Conservation (phyloP, 495 filamentous ascomycete genomes). For the Symbiotaphrina buchneri region DNA sequence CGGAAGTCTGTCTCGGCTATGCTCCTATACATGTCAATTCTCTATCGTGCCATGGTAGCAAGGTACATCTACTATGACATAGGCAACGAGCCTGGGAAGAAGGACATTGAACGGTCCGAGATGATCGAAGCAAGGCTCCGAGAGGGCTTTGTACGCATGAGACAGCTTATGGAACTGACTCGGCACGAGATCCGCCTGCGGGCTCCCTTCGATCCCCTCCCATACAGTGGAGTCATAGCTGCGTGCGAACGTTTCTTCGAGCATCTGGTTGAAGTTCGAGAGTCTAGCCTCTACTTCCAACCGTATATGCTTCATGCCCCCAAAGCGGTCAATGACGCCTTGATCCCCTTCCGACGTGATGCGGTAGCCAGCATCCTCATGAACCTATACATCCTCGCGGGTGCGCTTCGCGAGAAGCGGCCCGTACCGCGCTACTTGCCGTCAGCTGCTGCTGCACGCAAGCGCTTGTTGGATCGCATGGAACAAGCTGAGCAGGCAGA, state of each 20-base stretch:
- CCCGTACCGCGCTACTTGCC: slow-evolving; percentile 30
- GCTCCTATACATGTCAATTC: slow-evolving; percentile 29
- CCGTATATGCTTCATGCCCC: slow-evolving; percentile 11
- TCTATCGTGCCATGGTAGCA: slow-evolving; percentile 29
- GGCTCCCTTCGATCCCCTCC: slow-evolving; percentile 29
- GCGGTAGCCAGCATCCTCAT: slow-evolving; percentile 31
- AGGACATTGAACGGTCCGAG: slow-evolving; percentile 28
- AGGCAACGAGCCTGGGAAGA: slow-evolving; percentile 21
- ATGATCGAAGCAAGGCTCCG: slow-evolving; percentile 31
- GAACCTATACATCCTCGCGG: slow-evolving; percentile 32
- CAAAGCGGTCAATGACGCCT: slow-evolving; percentile 12
- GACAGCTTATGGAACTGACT: slow-evolving; percentile 30
- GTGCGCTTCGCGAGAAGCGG: slow-evolving; percentile 22
- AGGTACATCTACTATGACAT: slow-evolving; percentile 33
- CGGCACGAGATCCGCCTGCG: slow-evolving; percentile 33
- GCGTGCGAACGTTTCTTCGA: slow-evolving; percentile 32
- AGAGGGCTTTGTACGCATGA: slow-evolving; percentile 33
- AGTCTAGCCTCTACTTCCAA: slow-evolving; percentile 32
- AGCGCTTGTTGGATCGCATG: slow-evolving; percentile 26
- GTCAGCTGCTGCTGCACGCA: slow-evolving; percentile 24
- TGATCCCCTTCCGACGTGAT: slow-evolving; percentile 26
- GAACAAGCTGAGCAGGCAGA: slow-evolving; percentile 17
- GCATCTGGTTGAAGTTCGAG: slow-evolving; percentile 30
- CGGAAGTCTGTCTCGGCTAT: slow-evolving; percentile 28
- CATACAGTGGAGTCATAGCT: slow-evolving; percentile 29